phyloP scores from a whole-genome alignment of 306 rosid species.

The Psophocarpus tetragonolobus region DNA sequence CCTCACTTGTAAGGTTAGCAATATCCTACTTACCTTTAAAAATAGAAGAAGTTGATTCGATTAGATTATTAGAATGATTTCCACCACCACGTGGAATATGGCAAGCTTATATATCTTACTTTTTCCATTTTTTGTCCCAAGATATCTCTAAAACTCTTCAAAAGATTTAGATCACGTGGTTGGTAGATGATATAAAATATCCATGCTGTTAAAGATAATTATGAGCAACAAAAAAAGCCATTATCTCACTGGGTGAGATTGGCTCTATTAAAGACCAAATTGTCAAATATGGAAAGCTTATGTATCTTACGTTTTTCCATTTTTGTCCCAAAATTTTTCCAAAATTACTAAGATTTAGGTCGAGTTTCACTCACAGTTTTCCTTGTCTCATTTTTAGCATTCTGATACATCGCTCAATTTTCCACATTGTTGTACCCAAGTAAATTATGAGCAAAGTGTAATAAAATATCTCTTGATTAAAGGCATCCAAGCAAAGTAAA shows the following conservation, averaged over 20 bases:
- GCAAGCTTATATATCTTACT: too few relatives aligned
- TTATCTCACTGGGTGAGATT: not conserved
- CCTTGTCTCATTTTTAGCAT: not conserved
- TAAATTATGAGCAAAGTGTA: not conserved
- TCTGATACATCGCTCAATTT: not conserved
- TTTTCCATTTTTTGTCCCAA: too few relatives aligned
- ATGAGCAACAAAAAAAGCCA: not conserved
- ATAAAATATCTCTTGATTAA: conserved; percentile 8
- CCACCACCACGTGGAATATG: too few relatives aligned
- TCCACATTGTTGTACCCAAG: not conserved
- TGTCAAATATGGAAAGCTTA: not conserved
- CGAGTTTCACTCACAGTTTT: not conserved
- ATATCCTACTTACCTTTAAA: not conserved
- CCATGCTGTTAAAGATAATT: conserved; percentile 11
- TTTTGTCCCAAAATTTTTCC: not conserved
- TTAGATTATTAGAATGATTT: conserved; percentile 9
- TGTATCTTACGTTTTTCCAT: not conserved
- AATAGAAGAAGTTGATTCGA: not conserved
- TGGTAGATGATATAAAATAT: conserved; percentile 4
- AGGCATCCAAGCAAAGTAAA: not conserved
- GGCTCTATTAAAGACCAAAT: not conserved
- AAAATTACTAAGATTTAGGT: not conserved
- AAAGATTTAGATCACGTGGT: too few relatives aligned
- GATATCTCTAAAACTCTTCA: too few relatives aligned
- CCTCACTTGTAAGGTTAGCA: conserved; percentile 8